These are phyloP conservation scores for Apiotrichum siamense DNA, from an alignment of 1,284 basidiomycete species.

Conservation along the genomic window DNA sequence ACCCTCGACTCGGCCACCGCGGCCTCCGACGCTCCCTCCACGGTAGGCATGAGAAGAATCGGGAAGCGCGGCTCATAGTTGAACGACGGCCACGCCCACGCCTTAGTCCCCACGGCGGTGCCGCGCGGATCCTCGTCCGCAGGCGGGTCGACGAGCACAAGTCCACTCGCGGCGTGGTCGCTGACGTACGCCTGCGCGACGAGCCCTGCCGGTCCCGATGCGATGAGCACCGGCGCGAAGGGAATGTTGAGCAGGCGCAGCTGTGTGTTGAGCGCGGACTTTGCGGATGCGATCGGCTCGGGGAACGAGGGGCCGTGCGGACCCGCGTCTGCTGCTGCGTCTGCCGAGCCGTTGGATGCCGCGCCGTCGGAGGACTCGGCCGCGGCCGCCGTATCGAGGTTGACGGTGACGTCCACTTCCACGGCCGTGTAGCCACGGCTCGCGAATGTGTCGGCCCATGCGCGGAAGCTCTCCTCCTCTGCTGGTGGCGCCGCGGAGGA, in stretches of 20 bases:
- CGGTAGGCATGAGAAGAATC: slow-evolving; percentile 51
- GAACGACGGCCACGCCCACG: slow-evolving; percentile 51
- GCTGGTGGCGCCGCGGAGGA: not conserved
- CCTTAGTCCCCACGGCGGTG: slow-evolving; percentile 32
- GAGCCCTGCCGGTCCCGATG: slow-evolving; percentile 52
- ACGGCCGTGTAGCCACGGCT: slow-evolving; percentile 59
- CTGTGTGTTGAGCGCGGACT: slow-evolving; percentile 30
- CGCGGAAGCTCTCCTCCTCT: slow-evolving; percentile 19
- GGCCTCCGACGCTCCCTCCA: slow-evolving; percentile 3
- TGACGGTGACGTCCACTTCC: slow-evolving; percentile 52
- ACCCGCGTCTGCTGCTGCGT: not conserved
- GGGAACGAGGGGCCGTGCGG: slow-evolving; percentile 1
- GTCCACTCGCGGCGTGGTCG: slow-evolving; percentile 57
- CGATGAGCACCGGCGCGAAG: slow-evolving; percentile 61
- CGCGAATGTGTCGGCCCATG: slow-evolving; percentile 53
- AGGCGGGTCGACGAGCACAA: slow-evolving; percentile 59
- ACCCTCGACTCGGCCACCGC: slow-evolving; percentile 14
- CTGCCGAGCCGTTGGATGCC: not conserved
- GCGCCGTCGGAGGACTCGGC: not conserved
- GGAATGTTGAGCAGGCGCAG: slow-evolving; percentile 52
- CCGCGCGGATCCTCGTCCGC: slow-evolving; percentile 13
- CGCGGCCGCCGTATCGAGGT: not conserved
- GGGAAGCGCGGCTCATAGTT: slow-evolving; percentile 62
- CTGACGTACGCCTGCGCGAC: slow-evolving; percentile 63
- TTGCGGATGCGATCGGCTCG: slow-evolving; percentile 22